Base-by-base conservation (phyloP, 495 filamentous ascomycete species). In the Chaetomium tenue region DNA sequence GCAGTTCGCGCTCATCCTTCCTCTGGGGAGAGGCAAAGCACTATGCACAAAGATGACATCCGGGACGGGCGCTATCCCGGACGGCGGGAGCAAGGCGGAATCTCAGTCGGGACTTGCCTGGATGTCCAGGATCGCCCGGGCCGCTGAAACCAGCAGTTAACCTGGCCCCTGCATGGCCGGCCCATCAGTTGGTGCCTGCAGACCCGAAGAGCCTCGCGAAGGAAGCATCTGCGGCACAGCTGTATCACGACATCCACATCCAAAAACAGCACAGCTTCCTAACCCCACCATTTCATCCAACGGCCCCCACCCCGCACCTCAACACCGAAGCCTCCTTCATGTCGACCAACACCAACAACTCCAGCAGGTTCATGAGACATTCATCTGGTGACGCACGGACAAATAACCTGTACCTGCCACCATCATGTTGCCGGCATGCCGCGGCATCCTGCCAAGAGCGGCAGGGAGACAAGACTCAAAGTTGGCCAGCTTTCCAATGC, bases 141-240 rank as follows among this genome's bases (percentile, higher is more conserved):
- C 58, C 60, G 52, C 55, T 56, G 54, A 48, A 53, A 54, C n/a
- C 47, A 56, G 20, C 47, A 30, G 15, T 5, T 0, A 40, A 33
- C 28, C 30, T 57, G 33, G 25, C 11, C 18, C 44, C 9, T 23
- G 30, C 12, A 25, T 18, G 3, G n/a, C 16, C 46, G 12, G 18
- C 48, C 44, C 23, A 44, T 5, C 48, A 55, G 64, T 63, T 63
- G 64, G 60, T 47, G 53, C 53, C 46, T 66, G 44, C 52, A 39
- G 20, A 44, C 22, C 33, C 18, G 44, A 46, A 58, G 15, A 59
- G 46, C 51, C 39, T 33, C 25, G 8, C 47, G 51, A 33, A 56
- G 37, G 54, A 60, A 52, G 40, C 58, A 48, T 20, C n/a, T 67
- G 65, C 65, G 65, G 65, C 65, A 60, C 55, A 60, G 65, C n/a